Conservation (phyloP, 257 asterid genomes). For the Solanum appendiculatum region DNA sequence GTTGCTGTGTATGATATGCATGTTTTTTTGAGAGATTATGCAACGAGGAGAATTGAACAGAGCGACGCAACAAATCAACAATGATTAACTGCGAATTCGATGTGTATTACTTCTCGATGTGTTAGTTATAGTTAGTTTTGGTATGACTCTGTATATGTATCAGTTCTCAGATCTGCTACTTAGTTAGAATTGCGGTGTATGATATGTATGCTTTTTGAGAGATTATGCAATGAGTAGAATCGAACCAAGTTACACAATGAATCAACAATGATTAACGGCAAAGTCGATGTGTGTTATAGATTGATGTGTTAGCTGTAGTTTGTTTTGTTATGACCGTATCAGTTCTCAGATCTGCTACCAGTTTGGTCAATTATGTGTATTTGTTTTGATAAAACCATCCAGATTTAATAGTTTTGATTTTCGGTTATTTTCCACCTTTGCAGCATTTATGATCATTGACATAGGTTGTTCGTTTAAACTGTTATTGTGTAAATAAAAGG, state of each 20-base stretch:
- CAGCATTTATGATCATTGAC: not conserved
- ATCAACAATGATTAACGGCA: not conserved
- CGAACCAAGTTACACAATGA: not conserved
- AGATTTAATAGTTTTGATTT: not conserved
- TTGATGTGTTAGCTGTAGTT: not conserved
- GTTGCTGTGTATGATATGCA: not conserved
- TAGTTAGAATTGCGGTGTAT: not conserved
- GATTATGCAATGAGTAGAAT: not conserved
- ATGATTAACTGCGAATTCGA: not conserved
- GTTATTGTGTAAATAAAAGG: not conserved
- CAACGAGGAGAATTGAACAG: not conserved
- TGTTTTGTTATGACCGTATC: not conserved
- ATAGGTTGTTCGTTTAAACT: not conserved
- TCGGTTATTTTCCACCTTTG: not conserved
- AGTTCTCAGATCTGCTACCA: not conserved
- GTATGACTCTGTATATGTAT: not conserved
- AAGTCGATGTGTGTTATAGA: not conserved
- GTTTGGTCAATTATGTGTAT: not conserved
- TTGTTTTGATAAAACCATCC: not conserved
- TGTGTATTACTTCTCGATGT: not conserved
- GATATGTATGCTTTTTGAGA: not conserved
- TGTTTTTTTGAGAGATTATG: not conserved
- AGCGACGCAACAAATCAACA: not conserved
- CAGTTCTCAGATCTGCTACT: not conserved
- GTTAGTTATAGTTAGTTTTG: not conserved